Conservation (phyloP, 495 filamentous ascomycete genomes). For the Cenococcum geophilum region DNA sequence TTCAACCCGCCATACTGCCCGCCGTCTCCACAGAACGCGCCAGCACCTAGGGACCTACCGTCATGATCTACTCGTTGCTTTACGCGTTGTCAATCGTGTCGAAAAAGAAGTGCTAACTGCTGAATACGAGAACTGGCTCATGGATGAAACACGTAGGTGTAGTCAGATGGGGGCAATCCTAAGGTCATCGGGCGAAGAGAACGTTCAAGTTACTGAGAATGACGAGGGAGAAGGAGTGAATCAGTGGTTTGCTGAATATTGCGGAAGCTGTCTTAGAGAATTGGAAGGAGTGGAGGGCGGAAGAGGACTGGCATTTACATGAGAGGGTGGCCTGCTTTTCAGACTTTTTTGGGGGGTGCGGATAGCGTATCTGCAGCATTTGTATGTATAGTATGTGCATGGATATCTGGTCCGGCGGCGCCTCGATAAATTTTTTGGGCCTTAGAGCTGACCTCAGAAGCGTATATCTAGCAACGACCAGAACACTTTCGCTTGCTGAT, state of each 20-base stretch:
- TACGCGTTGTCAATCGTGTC: conserved; percentile 82
- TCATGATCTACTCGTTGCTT: conserved; percentile 86
- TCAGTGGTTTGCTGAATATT: conserved; percentile 24
- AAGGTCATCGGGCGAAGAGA: not conserved
- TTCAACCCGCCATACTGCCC: conserved; percentile 18
- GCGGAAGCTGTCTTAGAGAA: conserved; percentile 25
- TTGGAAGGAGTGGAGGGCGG: conserved; percentile 9
- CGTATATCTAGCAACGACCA: no score
- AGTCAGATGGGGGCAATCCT: conserved; percentile 53
- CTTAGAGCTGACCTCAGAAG: no score
- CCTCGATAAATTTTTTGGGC: no score
- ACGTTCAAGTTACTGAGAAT: not conserved
- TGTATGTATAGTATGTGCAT: no score
- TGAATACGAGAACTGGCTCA: conserved; percentile 89
- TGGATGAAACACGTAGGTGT: conserved; percentile 64
- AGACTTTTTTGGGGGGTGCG: no score
- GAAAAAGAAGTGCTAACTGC: conserved; percentile 75
- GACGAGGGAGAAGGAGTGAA: conserved; percentile 10
- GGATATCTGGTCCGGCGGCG: no score
- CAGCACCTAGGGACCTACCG: conserved; percentile 77
- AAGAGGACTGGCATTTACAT: conserved; percentile 1
- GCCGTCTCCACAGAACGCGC: conserved; percentile 66
- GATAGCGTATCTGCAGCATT: no score
- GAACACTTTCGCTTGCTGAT: no score
- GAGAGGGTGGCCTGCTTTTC: no score